Percentiles rank a stretch among this genome's conserved stretches.
phyloP scores from a whole-genome alignment of 768 basidiomycete genomes.

The Kwoniella newhampshirensis region DNA sequence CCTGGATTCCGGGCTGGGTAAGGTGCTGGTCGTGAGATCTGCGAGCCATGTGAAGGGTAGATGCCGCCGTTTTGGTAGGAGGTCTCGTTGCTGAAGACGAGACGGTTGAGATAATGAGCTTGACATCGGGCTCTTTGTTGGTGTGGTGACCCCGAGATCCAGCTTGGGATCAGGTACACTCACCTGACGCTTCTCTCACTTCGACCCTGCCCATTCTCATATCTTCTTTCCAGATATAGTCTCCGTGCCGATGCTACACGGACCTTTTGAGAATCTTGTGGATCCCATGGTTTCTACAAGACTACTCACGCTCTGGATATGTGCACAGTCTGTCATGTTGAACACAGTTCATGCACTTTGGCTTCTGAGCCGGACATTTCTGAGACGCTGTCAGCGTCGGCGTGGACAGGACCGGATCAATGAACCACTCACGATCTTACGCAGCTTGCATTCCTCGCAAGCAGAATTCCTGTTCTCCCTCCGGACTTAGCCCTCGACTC shows the following conservation, averaged over 20 bases:
- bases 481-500: neutral
- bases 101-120: too few species aligned
- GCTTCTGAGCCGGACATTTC: slow-evolving; percentile 11
- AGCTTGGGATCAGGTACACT: neutral
- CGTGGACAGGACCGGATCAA: neutral
- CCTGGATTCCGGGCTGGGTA: neutral
- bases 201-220: too few species aligned
- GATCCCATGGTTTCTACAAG: too few species aligned
- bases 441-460: slow-evolving; percentile 11
- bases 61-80: too few species aligned
- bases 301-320: slow-evolving; percentile 11
- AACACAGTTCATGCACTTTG: slow-evolving; percentile 8
- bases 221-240: too few species aligned
- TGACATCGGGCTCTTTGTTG: neutral
- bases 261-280: too few species aligned
- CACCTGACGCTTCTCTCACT: too few species aligned
- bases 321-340: slow-evolving; percentile 7
- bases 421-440: slow-evolving; percentile 10
- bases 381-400: neutral
- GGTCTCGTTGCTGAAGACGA: too few species aligned
- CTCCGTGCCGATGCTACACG: too few species aligned
- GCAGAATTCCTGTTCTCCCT: slow-evolving; percentile 6
- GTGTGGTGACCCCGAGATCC: neutral
- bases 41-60: too few species aligned
- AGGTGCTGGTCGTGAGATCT: too few species aligned